Evolutionary conservation across 805 yeast genomes (phyloP).

Genomic region (Suhomyces emberorum): DNA sequence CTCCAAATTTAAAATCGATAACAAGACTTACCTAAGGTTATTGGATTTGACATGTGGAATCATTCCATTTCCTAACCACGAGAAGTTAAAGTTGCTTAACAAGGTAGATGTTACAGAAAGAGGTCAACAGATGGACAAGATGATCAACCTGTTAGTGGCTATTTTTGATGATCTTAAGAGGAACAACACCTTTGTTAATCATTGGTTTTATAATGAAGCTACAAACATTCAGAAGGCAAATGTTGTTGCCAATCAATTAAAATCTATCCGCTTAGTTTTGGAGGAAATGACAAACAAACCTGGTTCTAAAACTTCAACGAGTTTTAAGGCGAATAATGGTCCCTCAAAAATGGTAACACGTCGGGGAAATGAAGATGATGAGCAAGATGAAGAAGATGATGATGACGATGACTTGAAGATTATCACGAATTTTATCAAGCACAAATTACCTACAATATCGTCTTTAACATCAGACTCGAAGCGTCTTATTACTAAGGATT

Average conservation of each 20-base stretch:
- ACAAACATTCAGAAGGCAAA: slow-evolving; percentile 50
- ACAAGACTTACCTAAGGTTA: slow-evolving; percentile 11
- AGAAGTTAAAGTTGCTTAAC: slow-evolving; percentile 39
- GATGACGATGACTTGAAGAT: slow-evolving; percentile 42
- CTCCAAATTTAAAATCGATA: slow-evolving; percentile 7
- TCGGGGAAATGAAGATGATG: slow-evolving; percentile 12
- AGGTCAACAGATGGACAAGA: slow-evolving; percentile 22
- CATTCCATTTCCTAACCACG: slow-evolving; percentile 46
- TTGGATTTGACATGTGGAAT: slow-evolving; percentile 50
- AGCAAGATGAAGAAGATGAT: slow-evolving; percentile 36
- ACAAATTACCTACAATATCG: slow-evolving; percentile 32
- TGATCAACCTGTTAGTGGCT: slow-evolving; percentile 33
- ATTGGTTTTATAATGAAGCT: slow-evolving; percentile 49
- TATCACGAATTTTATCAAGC: slow-evolving; percentile 35
- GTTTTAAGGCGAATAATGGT: slow-evolving; percentile 20
- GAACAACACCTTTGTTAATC: slow-evolving; percentile 35
- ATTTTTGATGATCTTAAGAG: slow-evolving; percentile 35
- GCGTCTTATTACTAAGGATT: slow-evolving; percentile 46
- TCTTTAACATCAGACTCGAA: slow-evolving; percentile 37
- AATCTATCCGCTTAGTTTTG: slow-evolving; percentile 47
- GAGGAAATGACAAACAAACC: slow-evolving; percentile 41
- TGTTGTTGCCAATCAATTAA: slow-evolving; percentile 54
- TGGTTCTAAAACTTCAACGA: slow-evolving; percentile 8
- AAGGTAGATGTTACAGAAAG: slow-evolving; percentile 33
- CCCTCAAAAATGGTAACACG: slow-evolving; percentile 24